A percentile compares a stretch with the other conserved stretches of the same genome.
Conservation (phyloP, 192 early-diverging fungal genomes). For the Mortierella claussenii region DNA sequence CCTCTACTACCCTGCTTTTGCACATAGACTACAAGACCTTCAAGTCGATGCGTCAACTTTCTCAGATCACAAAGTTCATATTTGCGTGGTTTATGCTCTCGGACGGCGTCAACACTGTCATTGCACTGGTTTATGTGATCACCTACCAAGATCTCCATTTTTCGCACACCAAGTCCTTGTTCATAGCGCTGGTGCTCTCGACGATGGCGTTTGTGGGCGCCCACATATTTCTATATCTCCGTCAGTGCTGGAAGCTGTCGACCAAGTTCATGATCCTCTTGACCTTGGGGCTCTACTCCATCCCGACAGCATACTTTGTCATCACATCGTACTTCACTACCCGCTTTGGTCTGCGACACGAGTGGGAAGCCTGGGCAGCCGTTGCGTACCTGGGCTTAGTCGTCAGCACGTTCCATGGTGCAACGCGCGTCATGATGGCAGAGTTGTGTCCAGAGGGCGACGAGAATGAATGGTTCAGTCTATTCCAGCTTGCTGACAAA, state of each 20-base stretch:
- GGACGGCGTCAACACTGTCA: conserved; percentile 65
- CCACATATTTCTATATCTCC: conserved; percentile 60
- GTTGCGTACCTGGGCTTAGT: conserved; percentile 55
- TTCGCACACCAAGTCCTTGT: conserved; percentile 55
- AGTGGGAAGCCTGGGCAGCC: conserved; percentile 44
- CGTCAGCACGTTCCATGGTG: conserved; percentile 61
- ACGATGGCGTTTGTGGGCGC: conserved; percentile 60
- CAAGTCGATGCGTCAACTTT: conserved; percentile 54
- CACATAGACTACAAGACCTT: conserved; percentile 52
- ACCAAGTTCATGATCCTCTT: conserved; percentile 61
- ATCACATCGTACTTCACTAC: conserved; percentile 55
- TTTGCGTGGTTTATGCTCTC: conserved; percentile 75
- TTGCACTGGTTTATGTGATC: conserved; percentile 66
- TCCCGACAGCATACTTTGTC: conserved; percentile 64
- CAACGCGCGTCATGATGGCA: conserved; percentile 62
- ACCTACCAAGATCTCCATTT: conserved; percentile 64
- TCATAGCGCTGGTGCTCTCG: conserved; percentile 60
- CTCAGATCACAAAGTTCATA: conserved; percentile 65
- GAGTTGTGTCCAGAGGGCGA: conserved; percentile 69
- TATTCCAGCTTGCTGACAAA: conserved; percentile 71
- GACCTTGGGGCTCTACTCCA: conserved; percentile 45
- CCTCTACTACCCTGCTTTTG: too few relatives aligned
- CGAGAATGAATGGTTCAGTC: conserved; percentile 72
- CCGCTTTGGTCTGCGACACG: conserved; percentile 50
- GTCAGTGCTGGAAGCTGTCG: conserved; percentile 48